Evolutionary conservation across 73 alveolate species (phyloP), one percentile per base, ranked within the genome.

Genomic region (Breviolum minutum): DNA sequence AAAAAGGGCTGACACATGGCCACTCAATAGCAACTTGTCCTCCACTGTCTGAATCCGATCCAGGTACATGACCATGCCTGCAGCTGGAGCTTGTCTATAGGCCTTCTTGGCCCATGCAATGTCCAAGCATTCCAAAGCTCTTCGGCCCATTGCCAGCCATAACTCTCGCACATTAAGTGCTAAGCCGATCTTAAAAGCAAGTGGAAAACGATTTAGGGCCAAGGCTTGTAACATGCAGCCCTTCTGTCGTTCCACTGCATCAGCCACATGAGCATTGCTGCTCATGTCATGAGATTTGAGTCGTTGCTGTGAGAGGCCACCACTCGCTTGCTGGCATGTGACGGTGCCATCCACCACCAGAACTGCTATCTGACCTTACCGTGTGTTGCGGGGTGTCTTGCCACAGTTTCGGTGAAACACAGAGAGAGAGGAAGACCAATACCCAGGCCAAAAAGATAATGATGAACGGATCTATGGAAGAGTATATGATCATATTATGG

Each of bases 91-190:
- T 29, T 87, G 95, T 12, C 95, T 27, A 48, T 87, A 62, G 54
- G 98, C 98, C 94, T 94, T 94, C 94, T 94, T 94, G 69, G 99
- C 99, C 99, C 99, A 94, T 29, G 94, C 61, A 9, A 94, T 24
- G 93, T 94, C 99, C 93, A 94, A n/a, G 63, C 99, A 94, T 71
- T 94, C 99, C 54, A 94, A 63, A 60, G 93, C 63, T 76, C 99
- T n/a, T n/a, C 99, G 74, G 26, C 99, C 99, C 99, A 94, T 79
- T 19, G 99, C 99, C 85, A 94, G 63, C 99, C 99, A 94, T 32
- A 94, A 82, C 63, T 85, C 94, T 85, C 94, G n/a, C 13, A 26
- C 79, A 63, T 62, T 62, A 63, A 85, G 63, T 8, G 99, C 99
- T 54, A 94, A 71, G 68, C 99, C 99, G 26, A 94, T 76, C 88